Conservation (phyloP, 2,329 filamentous ascomycete species). For the Aureobasidium pullulans region DNA sequence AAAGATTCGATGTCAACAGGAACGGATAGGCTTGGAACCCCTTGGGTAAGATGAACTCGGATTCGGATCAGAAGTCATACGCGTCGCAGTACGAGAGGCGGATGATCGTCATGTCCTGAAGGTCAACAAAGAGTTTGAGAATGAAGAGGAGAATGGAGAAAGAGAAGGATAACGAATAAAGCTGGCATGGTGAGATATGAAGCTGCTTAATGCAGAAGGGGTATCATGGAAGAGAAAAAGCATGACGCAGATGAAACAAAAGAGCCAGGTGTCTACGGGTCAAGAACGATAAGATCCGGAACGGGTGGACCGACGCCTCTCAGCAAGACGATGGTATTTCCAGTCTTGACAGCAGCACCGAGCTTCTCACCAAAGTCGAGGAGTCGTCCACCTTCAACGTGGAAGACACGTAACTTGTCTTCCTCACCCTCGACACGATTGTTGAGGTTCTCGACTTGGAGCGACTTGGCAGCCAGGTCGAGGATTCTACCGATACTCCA, state of each 20-base stretch:
- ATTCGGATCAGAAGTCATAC: background rate
- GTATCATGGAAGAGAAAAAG: background rate
- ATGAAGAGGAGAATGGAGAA: background rate
- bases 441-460: conserved; percentile 79
- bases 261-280: background rate
- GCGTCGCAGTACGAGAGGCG: background rate
- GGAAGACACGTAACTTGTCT: conserved; percentile 78
- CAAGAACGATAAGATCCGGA: conserved; percentile 58
- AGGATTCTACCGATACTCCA: conserved; percentile 85
- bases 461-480: conserved; percentile 65
- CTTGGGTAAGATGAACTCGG: conserved; percentile 2
- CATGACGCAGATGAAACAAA: background rate
- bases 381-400: conserved; percentile 81
- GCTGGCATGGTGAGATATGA: background rate
- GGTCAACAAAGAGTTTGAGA: background rate
- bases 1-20: conserved; percentile 6
- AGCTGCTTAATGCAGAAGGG: background rate
- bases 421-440: conserved; percentile 69
- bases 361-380: conserved; percentile 85
- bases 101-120: no score
- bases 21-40: conserved; percentile 1
- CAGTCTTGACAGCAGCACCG: conserved; percentile 63
- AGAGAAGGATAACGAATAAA: background rate
- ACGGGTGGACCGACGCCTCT: conserved; percentile 74
- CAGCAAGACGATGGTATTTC: conserved; percentile 84